Evolutionary conservation across 257 asterid genomes (phyloP).

Genomic region (Solanum arcanum): DNA sequence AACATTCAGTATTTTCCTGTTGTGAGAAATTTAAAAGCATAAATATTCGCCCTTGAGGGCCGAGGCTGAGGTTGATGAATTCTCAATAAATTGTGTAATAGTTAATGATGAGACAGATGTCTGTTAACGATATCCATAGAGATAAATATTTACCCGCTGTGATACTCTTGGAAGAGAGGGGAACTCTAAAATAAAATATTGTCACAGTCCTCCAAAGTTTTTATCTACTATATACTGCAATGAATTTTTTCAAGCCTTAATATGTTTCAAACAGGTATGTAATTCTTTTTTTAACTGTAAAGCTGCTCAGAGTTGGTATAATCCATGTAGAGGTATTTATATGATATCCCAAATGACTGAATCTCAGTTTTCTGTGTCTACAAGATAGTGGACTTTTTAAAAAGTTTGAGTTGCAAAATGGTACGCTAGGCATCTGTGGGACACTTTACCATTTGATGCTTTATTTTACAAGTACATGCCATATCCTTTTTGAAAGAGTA

Average conservation of each 20-base stretch:
- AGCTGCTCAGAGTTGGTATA: background rate
- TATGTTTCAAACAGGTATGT: background rate
- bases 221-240: background rate
- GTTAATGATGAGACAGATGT: background rate
- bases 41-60: background rate
- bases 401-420: background rate
- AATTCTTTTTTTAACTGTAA: background rate
- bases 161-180: background rate
- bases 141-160: background rate
- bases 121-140: background rate
- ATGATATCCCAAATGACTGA: background rate
- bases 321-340: background rate
- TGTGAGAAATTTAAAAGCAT: background rate
- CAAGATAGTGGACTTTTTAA: background rate
- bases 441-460: background rate
- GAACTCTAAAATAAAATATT: background rate
- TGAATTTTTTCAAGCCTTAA: background rate
- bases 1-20: conserved; percentile 6
- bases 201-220: background rate
- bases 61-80: background rate
- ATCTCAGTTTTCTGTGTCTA: background rate
- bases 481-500: background rate
- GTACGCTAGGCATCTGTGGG: background rate
- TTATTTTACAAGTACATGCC: background rate
- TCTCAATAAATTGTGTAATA: background rate